Evolutionary conservation across 352 stramenopile genomes (phyloP).

Genomic region (Pythium scleroteichum): DNA sequence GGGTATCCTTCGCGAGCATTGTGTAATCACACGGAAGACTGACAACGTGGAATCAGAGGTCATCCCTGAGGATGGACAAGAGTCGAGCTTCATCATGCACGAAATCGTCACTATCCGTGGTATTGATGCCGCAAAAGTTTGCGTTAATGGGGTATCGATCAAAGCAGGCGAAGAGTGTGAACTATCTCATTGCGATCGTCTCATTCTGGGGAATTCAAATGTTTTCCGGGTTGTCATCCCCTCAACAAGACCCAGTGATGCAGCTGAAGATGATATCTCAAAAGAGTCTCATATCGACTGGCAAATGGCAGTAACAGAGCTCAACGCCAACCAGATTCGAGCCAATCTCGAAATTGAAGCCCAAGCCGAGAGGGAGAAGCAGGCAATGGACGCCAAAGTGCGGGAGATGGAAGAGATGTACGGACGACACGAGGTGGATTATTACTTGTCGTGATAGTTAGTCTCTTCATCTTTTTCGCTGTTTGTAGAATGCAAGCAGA

Average conservation of each 20-base stretch:
- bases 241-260: conserved; percentile 30
- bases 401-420: conserved; percentile 78
- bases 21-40: conserved; percentile 25
- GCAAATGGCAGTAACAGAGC: conserved; percentile 80
- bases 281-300: conserved; percentile 67
- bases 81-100: neutral
- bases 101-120: conserved; percentile 36
- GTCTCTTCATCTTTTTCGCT: too few species aligned
- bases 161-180: conserved; percentile 33
- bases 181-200: conserved; percentile 64
- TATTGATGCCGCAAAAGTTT: conserved; percentile 56
- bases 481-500: conserved; percentile 50
- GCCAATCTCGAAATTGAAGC: conserved; percentile 55
- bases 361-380: conserved; percentile 66
- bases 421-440: too few species aligned
- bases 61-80: neutral
- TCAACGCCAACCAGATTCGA: conserved; percentile 76
- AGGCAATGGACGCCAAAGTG: conserved; percentile 73
- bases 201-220: conserved; percentile 79
- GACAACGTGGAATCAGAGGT: neutral
- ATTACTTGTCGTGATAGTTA: too few species aligned
- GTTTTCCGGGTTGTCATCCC: conserved; percentile 78
- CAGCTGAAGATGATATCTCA: conserved; percentile 33
- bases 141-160: conserved; percentile 66
- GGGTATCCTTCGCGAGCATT: conserved; percentile 80